Conservation (phyloP, 306 rosid genomes). For the Pueraria montana region DNA sequence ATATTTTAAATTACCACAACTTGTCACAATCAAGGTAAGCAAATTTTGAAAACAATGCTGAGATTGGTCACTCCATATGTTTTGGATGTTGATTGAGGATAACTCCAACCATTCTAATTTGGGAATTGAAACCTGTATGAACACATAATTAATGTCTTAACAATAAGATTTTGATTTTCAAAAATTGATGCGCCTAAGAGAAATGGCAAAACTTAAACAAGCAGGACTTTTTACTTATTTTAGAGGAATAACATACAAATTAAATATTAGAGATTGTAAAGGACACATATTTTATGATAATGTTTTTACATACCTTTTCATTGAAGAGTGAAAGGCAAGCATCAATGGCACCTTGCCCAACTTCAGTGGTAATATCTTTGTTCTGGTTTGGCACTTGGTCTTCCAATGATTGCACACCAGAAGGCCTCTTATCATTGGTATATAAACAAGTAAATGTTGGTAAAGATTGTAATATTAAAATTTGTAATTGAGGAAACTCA, state of each 20-base stretch:
- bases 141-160: neutral
- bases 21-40: neutral
- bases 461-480: slow-evolving; percentile 2
- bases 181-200: neutral
- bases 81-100: slow-evolving; percentile 11
- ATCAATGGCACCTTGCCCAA: neutral
- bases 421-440: neutral
- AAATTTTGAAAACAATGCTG: slow-evolving; percentile 24
- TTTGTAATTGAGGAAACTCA: neutral
- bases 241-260: neutral
- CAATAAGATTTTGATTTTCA: neutral
- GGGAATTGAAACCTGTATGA: slow-evolving; percentile 39
- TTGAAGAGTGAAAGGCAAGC: slow-evolving; percentile 10
- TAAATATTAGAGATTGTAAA: neutral
- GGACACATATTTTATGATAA: neutral
- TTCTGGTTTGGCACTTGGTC: neutral
- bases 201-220: neutral
- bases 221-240: neutral
- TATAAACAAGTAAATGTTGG: neutral
- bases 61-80: slow-evolving; percentile 37
- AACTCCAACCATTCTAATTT: slow-evolving; percentile 45
- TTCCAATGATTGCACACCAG: neutral
- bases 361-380: neutral
- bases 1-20: slow-evolving; percentile 16
- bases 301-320: slow-evolving; percentile 24